Evolutionary conservation across 345 rosid species (phyloP).

Genomic region (Citrus inodora): DNA sequence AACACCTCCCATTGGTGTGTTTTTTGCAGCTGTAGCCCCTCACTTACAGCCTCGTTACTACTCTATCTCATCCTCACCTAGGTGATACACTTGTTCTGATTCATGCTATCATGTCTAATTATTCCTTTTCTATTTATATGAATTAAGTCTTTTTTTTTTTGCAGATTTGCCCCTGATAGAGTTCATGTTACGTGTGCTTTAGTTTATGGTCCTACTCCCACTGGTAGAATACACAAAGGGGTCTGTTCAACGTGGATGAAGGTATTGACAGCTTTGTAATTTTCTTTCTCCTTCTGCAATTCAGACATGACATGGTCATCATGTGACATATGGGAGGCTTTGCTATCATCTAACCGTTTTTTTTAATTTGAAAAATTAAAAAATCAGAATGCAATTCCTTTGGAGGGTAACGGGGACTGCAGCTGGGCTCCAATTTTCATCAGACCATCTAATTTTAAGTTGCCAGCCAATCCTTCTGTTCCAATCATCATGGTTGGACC

Average conservation of each 20-base stretch:
- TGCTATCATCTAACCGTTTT: not conserved
- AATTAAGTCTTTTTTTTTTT: not conserved
- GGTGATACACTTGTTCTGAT: constrained; percentile 36
- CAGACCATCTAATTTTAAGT: constrained; percentile 58
- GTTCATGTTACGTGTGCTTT: constrained; percentile 98
- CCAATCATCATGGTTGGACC: constrained; percentile 68
- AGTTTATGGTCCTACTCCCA: constrained; percentile 76
- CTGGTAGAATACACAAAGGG: constrained; percentile 87
- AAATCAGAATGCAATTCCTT: constrained; percentile 43
- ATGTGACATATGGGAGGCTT: not conserved
- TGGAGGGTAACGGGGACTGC: constrained; percentile 43
- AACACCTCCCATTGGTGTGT: constrained; percentile 89
- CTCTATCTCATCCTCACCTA: constrained; percentile 96
- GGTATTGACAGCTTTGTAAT: constrained; percentile 18
- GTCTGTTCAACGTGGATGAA: constrained; percentile 96
- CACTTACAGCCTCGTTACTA: constrained; percentile 94
- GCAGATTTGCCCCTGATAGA: constrained; percentile 76
- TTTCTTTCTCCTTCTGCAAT: not conserved
- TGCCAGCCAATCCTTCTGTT: constrained; percentile 44
- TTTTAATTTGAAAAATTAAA: not conserved
- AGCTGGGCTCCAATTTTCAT: constrained; percentile 59
- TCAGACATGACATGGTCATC: not conserved
- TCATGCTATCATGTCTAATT: not conserved
- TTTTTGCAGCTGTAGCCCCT: constrained; percentile 95
- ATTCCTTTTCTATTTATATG: not conserved